Percentiles rank a stretch among this genome's conserved stretches.
phyloP scores from a whole-genome alignment of 2,329 filamentous ascomycete genomes.

The Chrysosporium queenslandicum region DNA sequence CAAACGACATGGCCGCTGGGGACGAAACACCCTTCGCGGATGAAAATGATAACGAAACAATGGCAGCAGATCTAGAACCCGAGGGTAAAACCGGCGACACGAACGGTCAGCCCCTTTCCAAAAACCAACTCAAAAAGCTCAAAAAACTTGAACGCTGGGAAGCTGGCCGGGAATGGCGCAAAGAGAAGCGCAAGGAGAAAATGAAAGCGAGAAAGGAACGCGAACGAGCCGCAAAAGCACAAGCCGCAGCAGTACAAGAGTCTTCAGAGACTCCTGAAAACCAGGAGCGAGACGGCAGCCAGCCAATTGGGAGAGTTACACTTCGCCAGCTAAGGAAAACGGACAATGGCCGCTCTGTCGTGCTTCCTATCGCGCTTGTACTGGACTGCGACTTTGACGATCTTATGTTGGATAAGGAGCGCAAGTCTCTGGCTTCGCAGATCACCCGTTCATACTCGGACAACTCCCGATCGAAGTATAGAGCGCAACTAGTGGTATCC shows the following conservation, averaged over 20 bases:
- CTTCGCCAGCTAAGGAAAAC: slow-evolving; percentile 18
- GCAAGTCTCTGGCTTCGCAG: slow-evolving; percentile 71
- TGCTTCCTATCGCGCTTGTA: slow-evolving; percentile 68
- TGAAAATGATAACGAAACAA: slow-evolving; percentile 7
- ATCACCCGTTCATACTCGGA: slow-evolving; percentile 83
- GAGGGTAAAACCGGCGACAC: slow-evolving; percentile 2
- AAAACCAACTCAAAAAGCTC: slow-evolving; percentile 75
- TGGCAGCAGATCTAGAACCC: neutral
- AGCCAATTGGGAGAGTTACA: slow-evolving; percentile 20
- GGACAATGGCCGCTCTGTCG: slow-evolving; percentile 34
- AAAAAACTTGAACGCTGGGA: slow-evolving; percentile 66
- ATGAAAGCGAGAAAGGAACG: slow-evolving; percentile 44
- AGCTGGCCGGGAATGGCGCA: slow-evolving; percentile 52
- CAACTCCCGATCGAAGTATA: slow-evolving; percentile 59
- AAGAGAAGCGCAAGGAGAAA: slow-evolving; percentile 50
- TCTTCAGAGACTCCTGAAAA: slow-evolving; percentile 18
- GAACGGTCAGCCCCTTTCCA: slow-evolving; percentile 50
- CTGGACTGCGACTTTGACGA: slow-evolving; percentile 89
- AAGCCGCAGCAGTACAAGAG: slow-evolving; percentile 23
- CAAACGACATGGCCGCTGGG: neutral
- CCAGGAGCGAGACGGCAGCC: slow-evolving; percentile 16
- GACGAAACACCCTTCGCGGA: neutral
- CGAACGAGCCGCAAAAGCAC: slow-evolving; percentile 34
- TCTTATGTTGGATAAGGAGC: slow-evolving; percentile 78
- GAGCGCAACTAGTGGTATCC: slow-evolving; percentile 63